These are phyloP conservation scores for Stevia rebaudiana DNA, from an alignment of 140 eudicot genomes.

Conservation along the genomic window DNA sequence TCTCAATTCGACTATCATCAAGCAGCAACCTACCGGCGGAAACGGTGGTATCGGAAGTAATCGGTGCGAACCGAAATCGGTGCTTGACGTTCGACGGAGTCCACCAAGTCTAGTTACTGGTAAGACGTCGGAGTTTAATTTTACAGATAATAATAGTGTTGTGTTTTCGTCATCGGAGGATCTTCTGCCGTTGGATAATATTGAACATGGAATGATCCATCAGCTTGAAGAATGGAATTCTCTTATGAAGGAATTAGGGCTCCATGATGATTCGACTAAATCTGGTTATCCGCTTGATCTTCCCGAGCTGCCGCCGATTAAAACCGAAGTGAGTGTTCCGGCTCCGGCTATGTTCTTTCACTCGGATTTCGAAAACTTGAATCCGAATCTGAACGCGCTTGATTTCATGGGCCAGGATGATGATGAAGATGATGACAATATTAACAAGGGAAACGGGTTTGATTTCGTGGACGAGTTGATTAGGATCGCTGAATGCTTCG, in stretches of 20 bases:
- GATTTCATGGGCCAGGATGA: conserved; percentile 36
- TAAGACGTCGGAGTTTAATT: conserved; percentile 14
- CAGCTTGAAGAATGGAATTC: conserved; percentile 88
- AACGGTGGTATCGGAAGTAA: not conserved
- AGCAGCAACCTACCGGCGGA: conserved; percentile 21
- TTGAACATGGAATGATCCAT: conserved; percentile 47
- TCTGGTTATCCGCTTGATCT: conserved; percentile 29
- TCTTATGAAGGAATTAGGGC: conserved; percentile 72
- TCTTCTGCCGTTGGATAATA: conserved; percentile 26
- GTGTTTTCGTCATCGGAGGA: conserved; percentile 28
- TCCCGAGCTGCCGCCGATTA: conserved; percentile 36
- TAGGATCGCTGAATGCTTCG: conserved; percentile 78
- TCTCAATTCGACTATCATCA: conserved; percentile 21
- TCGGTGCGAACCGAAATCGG: conserved; percentile 86
- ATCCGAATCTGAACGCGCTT: conserved; percentile 31
- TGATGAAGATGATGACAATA: not conserved
- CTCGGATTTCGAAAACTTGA: conserved; percentile 34
- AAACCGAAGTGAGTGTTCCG: conserved; percentile 15
- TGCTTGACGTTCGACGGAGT: conserved; percentile 71
- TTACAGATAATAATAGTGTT: conserved; percentile 8
- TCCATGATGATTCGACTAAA: conserved; percentile 71
- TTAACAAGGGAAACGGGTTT: conserved; percentile 27
- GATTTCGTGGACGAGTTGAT: conserved; percentile 82
- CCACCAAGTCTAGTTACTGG: conserved; percentile 52
- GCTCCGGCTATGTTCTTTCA: conserved; percentile 27